Conservation (phyloP, 2,329 filamentous ascomycete species). For the Colletotrichum endophyticum region DNA sequence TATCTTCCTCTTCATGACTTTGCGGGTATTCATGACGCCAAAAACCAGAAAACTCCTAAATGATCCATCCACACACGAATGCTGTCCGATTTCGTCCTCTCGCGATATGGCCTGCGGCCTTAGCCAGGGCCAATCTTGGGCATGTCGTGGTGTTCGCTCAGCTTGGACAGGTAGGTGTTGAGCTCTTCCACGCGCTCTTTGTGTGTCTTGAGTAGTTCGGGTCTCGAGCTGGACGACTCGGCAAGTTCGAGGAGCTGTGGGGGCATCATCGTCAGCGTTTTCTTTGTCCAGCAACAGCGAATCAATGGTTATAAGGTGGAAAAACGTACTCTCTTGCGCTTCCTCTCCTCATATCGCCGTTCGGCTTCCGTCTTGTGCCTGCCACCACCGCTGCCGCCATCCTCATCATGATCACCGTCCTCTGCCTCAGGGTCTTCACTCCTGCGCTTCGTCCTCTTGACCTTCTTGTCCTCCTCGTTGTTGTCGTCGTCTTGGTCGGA, state of each 20-base stretch:
- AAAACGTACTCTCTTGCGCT: slow-evolving; percentile 75
- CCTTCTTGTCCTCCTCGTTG: slow-evolving; percentile 27
- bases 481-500: slow-evolving; percentile 32
- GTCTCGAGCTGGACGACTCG: slow-evolving; percentile 58
- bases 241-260: slow-evolving; percentile 79
- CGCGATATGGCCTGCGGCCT: slow-evolving; percentile 1
- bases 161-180: slow-evolving; percentile 87
- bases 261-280: neutral
- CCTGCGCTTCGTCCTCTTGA: slow-evolving; percentile 22
- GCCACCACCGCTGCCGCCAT: slow-evolving; percentile 31
- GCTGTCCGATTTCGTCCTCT: neutral
- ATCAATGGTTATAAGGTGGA: too few species aligned
- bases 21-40: neutral
- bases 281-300: neutral
- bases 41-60: neutral
- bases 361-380: slow-evolving; percentile 83
- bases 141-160: slow-evolving; percentile 99
- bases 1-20: neutral
- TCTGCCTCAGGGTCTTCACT: slow-evolving; percentile 31
- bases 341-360: slow-evolving; percentile 77
- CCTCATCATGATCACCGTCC: slow-evolving; percentile 34
- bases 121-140: slow-evolving; percentile 68
- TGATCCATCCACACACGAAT: neutral
- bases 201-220: slow-evolving; percentile 92
- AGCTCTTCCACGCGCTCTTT: slow-evolving; percentile 96